Evolutionary conservation across 2,329 filamentous ascomycete species (phyloP).

Genomic region (Ophiostoma australiae): DNA sequence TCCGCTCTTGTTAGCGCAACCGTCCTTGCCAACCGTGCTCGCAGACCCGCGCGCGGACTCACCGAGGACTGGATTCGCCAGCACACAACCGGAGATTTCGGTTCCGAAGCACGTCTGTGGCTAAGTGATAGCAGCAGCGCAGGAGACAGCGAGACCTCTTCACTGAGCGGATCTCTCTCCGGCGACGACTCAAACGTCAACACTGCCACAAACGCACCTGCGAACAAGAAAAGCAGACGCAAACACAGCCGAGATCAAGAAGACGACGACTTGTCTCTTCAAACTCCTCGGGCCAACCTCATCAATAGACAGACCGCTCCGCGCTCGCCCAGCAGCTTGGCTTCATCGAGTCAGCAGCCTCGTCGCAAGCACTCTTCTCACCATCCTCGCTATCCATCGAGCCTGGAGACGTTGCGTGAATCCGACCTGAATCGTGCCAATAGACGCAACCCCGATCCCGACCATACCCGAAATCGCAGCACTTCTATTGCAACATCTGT

Average conservation of each 20-base stretch:
- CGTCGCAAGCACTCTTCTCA: slow-evolving; percentile 32
- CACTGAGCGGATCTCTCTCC: slow-evolving; percentile 61
- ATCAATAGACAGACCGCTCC: background rate
- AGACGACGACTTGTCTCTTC: slow-evolving; percentile 22
- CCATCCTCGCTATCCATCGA: slow-evolving; percentile 47
- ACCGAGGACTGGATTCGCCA: slow-evolving; percentile 84
- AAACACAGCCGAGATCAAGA: slow-evolving; percentile 36
- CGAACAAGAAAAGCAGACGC: slow-evolving; percentile 11
- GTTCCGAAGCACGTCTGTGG: slow-evolving; percentile 72
- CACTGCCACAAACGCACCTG: slow-evolving; percentile 1
- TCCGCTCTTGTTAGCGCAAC: slow-evolving; percentile 48
- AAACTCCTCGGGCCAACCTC: slow-evolving; percentile 21
- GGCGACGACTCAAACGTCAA: slow-evolving; percentile 43
- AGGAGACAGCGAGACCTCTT: slow-evolving; percentile 69
- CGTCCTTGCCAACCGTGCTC: slow-evolving; percentile 58
- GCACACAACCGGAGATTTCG: slow-evolving; percentile 66
- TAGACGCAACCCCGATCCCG: background rate
- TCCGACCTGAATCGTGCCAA: slow-evolving; percentile 31
- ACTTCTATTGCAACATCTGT: slow-evolving; percentile 3
- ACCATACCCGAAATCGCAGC: background rate
- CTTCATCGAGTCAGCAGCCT: slow-evolving; percentile 10
- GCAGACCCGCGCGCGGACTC: slow-evolving; percentile 57
- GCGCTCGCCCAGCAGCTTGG: slow-evolving; percentile 10
- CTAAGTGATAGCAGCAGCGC: slow-evolving; percentile 74
- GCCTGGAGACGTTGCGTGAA: slow-evolving; percentile 52